phyloP scores from a whole-genome alignment of 2,329 filamentous ascomycete genomes.

The Didymella pomorum region DNA sequence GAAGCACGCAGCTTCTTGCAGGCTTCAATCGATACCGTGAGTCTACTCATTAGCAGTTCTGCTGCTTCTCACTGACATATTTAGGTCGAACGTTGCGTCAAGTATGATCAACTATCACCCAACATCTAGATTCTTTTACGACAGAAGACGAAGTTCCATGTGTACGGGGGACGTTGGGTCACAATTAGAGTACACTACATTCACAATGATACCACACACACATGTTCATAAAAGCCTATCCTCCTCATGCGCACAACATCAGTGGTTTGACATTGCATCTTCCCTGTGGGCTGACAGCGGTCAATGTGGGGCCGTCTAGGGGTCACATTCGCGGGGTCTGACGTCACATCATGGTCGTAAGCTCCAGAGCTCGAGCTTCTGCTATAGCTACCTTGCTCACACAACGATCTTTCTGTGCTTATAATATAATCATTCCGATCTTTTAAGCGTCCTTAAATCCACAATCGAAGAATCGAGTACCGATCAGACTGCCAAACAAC shows the following conservation, averaged over 20 bases:
- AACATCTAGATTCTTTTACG: constrained; percentile 67
- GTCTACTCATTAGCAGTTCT: constrained; percentile 41
- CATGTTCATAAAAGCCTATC: neutral
- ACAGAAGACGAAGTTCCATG: neutral
- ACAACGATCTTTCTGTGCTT: neutral
- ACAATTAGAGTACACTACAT: neutral
- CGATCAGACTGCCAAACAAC: neutral
- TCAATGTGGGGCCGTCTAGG: neutral
- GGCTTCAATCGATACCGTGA: constrained; percentile 85
- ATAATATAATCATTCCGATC: neutral
- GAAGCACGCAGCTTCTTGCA: constrained; percentile 90
- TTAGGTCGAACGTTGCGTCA: constrained; percentile 85
- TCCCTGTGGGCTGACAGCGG: neutral
- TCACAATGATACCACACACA: constrained; percentile 6
- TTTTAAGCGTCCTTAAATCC: neutral
- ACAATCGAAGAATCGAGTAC: neutral
- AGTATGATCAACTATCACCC: constrained; percentile 86
- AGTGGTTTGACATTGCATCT: neutral
- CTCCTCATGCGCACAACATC: neutral
- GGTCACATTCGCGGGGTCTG: neutral
- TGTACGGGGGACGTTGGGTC: neutral
- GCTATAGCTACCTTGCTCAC: neutral
- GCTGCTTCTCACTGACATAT: constrained; percentile 6
- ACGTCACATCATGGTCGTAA: constrained; percentile 21
- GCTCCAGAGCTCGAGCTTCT: constrained; percentile 2